phyloP scores from a whole-genome alignment of 305 asterid species.

The Fraxinus velutina region DNA sequence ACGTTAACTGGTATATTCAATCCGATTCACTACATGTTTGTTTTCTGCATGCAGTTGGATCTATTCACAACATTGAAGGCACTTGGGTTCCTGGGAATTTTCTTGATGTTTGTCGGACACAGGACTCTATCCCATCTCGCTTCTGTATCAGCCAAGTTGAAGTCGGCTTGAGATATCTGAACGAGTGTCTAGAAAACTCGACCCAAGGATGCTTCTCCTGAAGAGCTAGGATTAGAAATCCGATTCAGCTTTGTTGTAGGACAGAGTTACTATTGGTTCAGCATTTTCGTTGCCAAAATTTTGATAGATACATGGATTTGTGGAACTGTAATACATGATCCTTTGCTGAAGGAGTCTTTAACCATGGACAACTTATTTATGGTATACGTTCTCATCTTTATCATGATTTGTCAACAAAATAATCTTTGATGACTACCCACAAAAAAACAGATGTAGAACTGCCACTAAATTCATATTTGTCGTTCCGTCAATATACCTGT shows the following conservation, averaged over 20 bases:
- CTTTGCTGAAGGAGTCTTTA: slow-evolving; percentile 18
- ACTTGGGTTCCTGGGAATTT: slow-evolving; percentile 73
- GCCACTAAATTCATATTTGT: neutral
- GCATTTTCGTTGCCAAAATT: slow-evolving; percentile 24
- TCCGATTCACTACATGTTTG: neutral
- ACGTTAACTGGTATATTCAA: neutral
- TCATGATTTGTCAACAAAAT: neutral
- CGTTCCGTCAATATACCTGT: neutral
- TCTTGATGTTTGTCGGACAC: slow-evolving; percentile 89
- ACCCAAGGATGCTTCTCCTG: slow-evolving; percentile 19
- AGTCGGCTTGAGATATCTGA: slow-evolving; percentile 48
- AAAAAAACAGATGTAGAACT: neutral
- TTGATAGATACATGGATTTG: slow-evolving; percentile 34
- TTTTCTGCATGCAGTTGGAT: slow-evolving; percentile 62
- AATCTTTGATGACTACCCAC: neutral
- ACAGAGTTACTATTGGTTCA: slow-evolving; percentile 10
- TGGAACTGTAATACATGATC: neutral
- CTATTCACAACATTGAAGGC: slow-evolving; percentile 82
- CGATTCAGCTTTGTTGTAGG: slow-evolving; percentile 29
- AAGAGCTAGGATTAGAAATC: slow-evolving; percentile 17
- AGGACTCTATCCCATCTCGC: slow-evolving; percentile 82
- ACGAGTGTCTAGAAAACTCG: slow-evolving; percentile 14
- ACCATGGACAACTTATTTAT: neutral
- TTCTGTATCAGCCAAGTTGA: slow-evolving; percentile 72
- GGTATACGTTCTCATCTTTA: neutral